Base-by-base conservation (phyloP, 345 rosid genomes). In the Combretum micranthum region DNA sequence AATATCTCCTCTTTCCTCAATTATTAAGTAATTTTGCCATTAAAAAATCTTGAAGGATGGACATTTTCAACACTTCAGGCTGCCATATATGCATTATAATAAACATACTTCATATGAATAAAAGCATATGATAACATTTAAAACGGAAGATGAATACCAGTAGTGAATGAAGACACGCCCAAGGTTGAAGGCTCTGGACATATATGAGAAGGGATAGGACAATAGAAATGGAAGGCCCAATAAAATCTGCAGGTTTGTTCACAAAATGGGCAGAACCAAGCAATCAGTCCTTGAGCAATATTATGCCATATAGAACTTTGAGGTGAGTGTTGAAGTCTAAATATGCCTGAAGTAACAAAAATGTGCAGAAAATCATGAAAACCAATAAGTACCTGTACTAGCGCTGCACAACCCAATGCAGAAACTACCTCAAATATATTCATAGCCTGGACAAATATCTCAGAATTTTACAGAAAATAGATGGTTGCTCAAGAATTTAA, bases 151-250 rank as follows among this genome's bases (percentile, higher is more conserved):
- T 20, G 26, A 15, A 52, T 87, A 93, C 99, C 96, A 93, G 75
- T 89, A 93, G 74, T 93, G 97, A 72, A 89, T 82, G 75, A 93
- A 87, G 58, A 93, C 84, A 16, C 96, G 91, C 53, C 99, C 96
- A 73, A 89, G 91, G 72, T 93, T 86, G 82, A 93, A 93, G 62
- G 99, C 97, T 57, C 77, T 69, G 5, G 96, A 80, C 50, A 93
- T 61, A 65, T 93, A 93, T 44, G 83, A 76, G 56, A 85, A 42
- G 4, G 99, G 96, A 69, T 83, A 45, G 43, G 89, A 55, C 22
- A 78, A n/a, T 64, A 93, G 65, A 77, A 93, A 89, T 20, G 99
- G 94, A 39, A 93, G 75, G 52, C 96, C 99, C 69, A 87, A 61
- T 59, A 89, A 74, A 73, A 93, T 87, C 99, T 93, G 96, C 81